Evolutionary conservation across 2,329 filamentous ascomycete species (phyloP), one percentile per base, ranked within the genome.

Genomic region (Apiospora marii): DNA sequence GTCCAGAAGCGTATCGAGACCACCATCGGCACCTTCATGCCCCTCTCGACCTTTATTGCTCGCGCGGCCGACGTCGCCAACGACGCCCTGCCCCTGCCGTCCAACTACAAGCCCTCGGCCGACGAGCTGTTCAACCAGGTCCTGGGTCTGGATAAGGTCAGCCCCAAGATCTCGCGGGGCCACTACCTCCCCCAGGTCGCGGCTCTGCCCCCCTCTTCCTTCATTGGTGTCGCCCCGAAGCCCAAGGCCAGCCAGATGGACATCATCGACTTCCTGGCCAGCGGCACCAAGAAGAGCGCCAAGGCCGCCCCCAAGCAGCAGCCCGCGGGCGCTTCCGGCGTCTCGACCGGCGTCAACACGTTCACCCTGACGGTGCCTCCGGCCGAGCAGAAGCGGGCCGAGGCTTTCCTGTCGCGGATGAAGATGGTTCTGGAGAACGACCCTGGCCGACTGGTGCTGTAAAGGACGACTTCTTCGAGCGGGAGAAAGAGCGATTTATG

Each of bases 71-170:
- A 96, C 78, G 84, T 97, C 37, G 96, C 96, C 73, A 98, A 98
- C 83, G 92, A 96, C 75, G 91, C 93, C 67, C 89, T 98, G 10
- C 96, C 96, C 3, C 85, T 88, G 41, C 89, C 91, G 6, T 87
- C 90, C 73, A 85, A 86, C 74, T 87, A 89, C 67, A 88, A 91
- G 79, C 92, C 92, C 19, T 92, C 93, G 0, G 86, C 92, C 48
- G 90, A 95, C 79, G 94, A 97, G 81, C 90, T 99, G 16, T 98
- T 98, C 84, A 92, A 98, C 80, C 91, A 96, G 78, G 87, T 98
- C 19, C 88, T 99, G 10, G 96, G 95, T 13, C 85, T 95, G 27
- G 84, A 89, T 80, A 84, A 82, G 75, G 78, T 83, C 41, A 81
- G 82, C 12, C 84, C 89, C 76, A 86, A 89, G 72, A 86, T 84